phyloP scores from a whole-genome alignment of 31 red algal species.

The Asparagopsis taxiformis region DNA sequence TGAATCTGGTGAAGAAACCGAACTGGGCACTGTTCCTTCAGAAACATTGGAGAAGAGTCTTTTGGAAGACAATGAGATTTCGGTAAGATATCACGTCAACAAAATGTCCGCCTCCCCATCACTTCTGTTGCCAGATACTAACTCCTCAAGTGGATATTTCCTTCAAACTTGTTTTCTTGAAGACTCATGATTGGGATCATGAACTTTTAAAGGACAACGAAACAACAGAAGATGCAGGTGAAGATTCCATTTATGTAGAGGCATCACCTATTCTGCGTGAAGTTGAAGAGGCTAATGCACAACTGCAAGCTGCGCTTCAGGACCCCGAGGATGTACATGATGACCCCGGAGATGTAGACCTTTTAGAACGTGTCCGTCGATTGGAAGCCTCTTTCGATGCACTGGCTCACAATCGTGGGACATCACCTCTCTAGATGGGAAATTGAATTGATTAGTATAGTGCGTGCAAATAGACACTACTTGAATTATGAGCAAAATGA shows the following conservation, averaged over 20 bases:
- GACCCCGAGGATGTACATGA: conserved; percentile 16
- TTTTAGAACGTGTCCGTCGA: conserved; percentile 50
- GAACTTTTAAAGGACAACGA: neutral
- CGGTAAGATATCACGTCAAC: too few relatives aligned
- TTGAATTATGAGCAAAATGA: too few relatives aligned
- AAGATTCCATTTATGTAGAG: conserved; percentile 8
- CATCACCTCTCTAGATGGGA: neutral
- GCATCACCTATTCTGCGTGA: conserved; percentile 65
- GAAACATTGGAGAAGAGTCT: neutral
- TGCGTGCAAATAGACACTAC: conserved; percentile 1
- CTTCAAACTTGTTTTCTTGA: too few relatives aligned
- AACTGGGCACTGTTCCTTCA: neutral
- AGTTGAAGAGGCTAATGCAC: conserved; percentile 62
- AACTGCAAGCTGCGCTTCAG: conserved; percentile 57
- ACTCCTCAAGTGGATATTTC: too few relatives aligned
- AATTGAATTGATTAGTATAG: neutral
- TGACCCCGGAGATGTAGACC: conserved; percentile 13
- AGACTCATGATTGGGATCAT: conserved; percentile 12
- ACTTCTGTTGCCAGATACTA: too few relatives aligned
- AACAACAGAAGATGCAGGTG: neutral
- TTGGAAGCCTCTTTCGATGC: conserved; percentile 65
- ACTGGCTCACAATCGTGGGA: conserved; percentile 22
- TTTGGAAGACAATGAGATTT: neutral
- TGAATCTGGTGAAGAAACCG: neutral
- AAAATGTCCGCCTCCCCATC: too few relatives aligned